Conservation (phyloP, 306 rosid genomes). For the Lathyrus aphaca region DNA sequence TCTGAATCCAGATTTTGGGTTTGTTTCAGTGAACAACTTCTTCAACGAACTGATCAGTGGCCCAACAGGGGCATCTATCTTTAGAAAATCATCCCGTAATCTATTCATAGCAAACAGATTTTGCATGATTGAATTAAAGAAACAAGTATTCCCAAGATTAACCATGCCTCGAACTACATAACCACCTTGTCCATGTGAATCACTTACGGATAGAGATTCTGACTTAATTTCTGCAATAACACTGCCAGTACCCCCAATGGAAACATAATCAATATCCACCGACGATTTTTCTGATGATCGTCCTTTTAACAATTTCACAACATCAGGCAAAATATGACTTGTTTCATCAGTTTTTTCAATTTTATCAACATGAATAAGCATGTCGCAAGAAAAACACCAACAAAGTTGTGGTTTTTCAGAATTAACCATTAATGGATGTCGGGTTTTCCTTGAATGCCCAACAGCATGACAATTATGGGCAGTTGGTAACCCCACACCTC, state of each 20-base stretch:
- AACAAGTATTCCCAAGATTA: slow-evolving; percentile 96
- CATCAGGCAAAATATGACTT: slow-evolving; percentile 53
- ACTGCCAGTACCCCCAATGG: slow-evolving; percentile 54
- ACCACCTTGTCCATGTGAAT: slow-evolving; percentile 56
- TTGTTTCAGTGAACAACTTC: slow-evolving; percentile 71
- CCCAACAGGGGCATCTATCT: slow-evolving; percentile 62
- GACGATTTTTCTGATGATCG: slow-evolving; percentile 45
- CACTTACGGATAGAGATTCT: slow-evolving; percentile 34
- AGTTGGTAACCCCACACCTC: slow-evolving; percentile 84
- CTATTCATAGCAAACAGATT: slow-evolving; percentile 76
- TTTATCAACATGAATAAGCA: slow-evolving; percentile 62
- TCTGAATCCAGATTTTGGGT: slow-evolving; percentile 61
- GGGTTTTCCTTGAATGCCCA: slow-evolving; percentile 67
- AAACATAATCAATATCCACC: slow-evolving; percentile 51
- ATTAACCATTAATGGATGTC: slow-evolving; percentile 71
- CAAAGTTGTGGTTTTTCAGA: slow-evolving; percentile 70
- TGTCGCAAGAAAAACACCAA: slow-evolving; percentile 86
- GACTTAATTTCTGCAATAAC: slow-evolving; percentile 60
- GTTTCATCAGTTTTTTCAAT: slow-evolving; percentile 60
- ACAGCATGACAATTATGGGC: slow-evolving; percentile 62
- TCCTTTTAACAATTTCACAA: slow-evolving; percentile 67
- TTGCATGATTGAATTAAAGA: slow-evolving; percentile 89
- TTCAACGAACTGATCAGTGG: slow-evolving; percentile 74
- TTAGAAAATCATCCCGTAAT: slow-evolving; percentile 62
- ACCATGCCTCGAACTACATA: slow-evolving; percentile 73